Conservation (phyloP, 2,329 filamentous ascomycete genomes). For the Diaporthe citriasiana region DNA sequence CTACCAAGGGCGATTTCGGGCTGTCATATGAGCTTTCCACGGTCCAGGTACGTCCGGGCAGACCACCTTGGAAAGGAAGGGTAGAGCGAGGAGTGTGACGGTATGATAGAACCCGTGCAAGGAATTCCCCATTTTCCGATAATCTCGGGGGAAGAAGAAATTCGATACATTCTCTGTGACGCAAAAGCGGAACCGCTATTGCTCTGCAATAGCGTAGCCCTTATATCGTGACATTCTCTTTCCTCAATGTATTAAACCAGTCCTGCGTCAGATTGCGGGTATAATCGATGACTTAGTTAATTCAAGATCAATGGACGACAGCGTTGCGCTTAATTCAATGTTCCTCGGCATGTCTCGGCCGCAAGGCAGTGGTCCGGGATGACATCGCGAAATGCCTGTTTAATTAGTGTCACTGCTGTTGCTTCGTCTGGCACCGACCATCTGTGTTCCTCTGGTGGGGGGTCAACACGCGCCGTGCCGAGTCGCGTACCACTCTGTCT, state of each 20-base stretch:
- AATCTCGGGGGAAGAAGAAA: too few species aligned
- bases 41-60: not conserved
- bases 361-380: not conserved
- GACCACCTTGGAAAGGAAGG: not conserved
- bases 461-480: not conserved
- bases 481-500: not conserved
- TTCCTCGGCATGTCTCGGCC: not conserved
- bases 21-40: rapidly evolving
- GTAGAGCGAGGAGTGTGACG: not conserved
- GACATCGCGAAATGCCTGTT: not conserved
- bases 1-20: not conserved
- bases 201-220: too few species aligned
- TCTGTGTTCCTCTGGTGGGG: too few species aligned
- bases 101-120: not conserved
- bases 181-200: too few species aligned
- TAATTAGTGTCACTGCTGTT: not conserved
- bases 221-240: too few species aligned
- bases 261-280: too few species aligned
- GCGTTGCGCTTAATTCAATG: not conserved
- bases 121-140: too few species aligned
- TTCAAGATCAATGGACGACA: not conserved
- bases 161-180: too few species aligned
- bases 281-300: not conserved
- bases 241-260: not conserved
- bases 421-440: not conserved